Percentiles rank a stretch among this genome's conserved stretches.
Conservation (phyloP, 768 basidiomycete genomes). For the Mycena polygramma region DNA sequence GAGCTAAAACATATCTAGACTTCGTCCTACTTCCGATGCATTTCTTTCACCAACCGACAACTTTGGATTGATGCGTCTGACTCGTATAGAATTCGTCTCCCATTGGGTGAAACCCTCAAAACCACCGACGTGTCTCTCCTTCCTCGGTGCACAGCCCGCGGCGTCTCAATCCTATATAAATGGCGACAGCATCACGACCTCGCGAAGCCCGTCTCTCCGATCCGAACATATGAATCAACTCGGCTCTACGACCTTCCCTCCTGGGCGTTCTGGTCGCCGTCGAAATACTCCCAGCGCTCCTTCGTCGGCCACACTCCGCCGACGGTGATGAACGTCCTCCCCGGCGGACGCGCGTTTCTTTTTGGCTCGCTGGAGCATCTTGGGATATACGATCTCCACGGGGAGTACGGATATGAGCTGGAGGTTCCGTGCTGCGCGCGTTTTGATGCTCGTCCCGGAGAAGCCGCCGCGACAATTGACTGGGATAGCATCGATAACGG, state of each 20-base stretch:
- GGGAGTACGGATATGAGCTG: constrained; percentile 20
- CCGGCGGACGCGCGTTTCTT: constrained; percentile 32
- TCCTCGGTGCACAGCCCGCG: constrained; percentile 22
- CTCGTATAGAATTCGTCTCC: constrained; percentile 25
- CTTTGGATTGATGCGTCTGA: constrained; percentile 31
- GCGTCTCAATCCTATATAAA: constrained; percentile 23
- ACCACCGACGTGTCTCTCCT: constrained; percentile 19
- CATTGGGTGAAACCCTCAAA: constrained; percentile 32
- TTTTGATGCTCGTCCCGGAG: constrained; percentile 18
- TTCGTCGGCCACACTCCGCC: constrained; percentile 29
- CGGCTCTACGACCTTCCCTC: constrained; percentile 30
- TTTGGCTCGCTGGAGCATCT: constrained; percentile 30
- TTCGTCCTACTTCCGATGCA: constrained; percentile 18
- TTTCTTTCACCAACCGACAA: constrained; percentile 24
- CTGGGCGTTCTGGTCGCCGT: constrained; percentile 30
- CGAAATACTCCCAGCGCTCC: constrained; percentile 12
- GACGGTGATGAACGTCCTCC: constrained; percentile 30
- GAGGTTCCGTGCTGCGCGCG: constrained; percentile 24
- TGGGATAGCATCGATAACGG: constrained; percentile 37
- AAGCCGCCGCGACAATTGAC: neutral
- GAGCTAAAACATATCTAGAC: constrained; percentile 17
- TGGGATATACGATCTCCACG: constrained; percentile 29
- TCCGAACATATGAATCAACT: constrained; percentile 24
- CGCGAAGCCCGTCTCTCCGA: constrained; percentile 7
- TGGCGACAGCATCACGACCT: neutral